phyloP scores from a whole-genome alignment of 768 basidiomycete genomes.

The Trametes gibbosa region DNA sequence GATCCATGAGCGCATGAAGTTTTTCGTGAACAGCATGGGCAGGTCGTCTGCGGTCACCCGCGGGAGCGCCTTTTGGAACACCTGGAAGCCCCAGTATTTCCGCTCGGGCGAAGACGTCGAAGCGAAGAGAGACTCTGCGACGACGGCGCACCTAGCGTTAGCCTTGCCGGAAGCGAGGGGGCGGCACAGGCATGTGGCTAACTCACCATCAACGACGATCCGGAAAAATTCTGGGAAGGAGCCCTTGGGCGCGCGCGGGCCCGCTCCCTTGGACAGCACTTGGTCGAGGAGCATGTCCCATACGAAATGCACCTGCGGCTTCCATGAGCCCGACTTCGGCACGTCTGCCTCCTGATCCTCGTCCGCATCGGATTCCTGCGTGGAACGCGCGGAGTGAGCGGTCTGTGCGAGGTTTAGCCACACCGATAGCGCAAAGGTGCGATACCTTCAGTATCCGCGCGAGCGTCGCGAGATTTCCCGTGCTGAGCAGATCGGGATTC shows the following conservation, averaged over 20 bases:
- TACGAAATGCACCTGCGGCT: conserved; percentile 87
- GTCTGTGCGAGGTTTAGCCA: not conserved
- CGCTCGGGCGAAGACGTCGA: conserved; percentile 80
- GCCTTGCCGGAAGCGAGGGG: conserved; percentile 9
- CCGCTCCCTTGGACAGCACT: conserved; percentile 47
- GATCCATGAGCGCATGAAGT: conserved; percentile 96
- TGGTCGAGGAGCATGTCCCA: conserved; percentile 84
- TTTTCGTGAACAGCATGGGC: conserved; percentile 88
- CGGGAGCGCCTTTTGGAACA: conserved; percentile 77
- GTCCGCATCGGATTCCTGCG: conserved; percentile 49
- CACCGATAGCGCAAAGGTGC: not conserved
- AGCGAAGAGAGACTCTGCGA: conserved; percentile 81
- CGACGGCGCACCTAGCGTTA: not conserved
- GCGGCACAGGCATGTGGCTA: not conserved
- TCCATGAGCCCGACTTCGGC: conserved; percentile 67
- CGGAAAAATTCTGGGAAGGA: conserved; percentile 91
- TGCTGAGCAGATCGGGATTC: conserved; percentile 61
- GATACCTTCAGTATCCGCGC: conserved; percentile 78
- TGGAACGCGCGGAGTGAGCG: not conserved
- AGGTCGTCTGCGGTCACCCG: conserved; percentile 63
- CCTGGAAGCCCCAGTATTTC: conserved; percentile 95
- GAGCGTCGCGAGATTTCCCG: conserved; percentile 68
- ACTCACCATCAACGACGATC: conserved; percentile 82
- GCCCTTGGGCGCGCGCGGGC: conserved; percentile 39
- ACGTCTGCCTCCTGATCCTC: conserved; percentile 39